phyloP scores from a whole-genome alignment of 805 yeast genomes.

The Kodamaea sagamina region DNA sequence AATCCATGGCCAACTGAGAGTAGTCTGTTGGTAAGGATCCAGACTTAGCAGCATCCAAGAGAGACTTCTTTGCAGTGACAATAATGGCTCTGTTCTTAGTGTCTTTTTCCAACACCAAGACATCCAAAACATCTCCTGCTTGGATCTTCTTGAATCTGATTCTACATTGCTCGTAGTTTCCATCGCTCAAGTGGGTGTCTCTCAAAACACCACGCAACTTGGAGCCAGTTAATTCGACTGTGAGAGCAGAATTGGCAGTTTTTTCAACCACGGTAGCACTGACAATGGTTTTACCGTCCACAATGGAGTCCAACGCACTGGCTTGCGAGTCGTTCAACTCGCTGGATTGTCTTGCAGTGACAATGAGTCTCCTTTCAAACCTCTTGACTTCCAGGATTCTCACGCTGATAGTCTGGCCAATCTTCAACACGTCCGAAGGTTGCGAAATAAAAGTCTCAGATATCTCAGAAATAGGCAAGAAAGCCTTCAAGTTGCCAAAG shows the following conservation, averaged over 20 bases:
- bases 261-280: slow-evolving; percentile 68
- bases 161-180: slow-evolving; percentile 71
- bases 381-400: slow-evolving; percentile 60
- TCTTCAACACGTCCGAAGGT: slow-evolving; percentile 73
- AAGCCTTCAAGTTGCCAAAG: slow-evolving; percentile 76
- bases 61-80: slow-evolving; percentile 62
- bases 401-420: slow-evolving; percentile 82
- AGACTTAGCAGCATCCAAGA: slow-evolving; percentile 62
- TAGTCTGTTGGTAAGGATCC: slow-evolving; percentile 57
- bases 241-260: slow-evolving; percentile 68
- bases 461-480: slow-evolving; percentile 83
- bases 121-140: slow-evolving; percentile 62
- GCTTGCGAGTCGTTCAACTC: slow-evolving; percentile 51
- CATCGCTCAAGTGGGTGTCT: slow-evolving; percentile 77
- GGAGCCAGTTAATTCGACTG: slow-evolving; percentile 55
- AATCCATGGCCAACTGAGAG: slow-evolving; percentile 55
- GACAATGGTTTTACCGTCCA: slow-evolving; percentile 63
- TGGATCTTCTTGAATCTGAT: slow-evolving; percentile 59
- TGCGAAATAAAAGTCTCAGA: slow-evolving; percentile 81
- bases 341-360: slow-evolving; percentile 68
- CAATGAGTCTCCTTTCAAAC: slow-evolving; percentile 56
- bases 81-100: slow-evolving; percentile 58
- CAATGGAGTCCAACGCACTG: slow-evolving; percentile 46
- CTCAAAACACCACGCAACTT: slow-evolving; percentile 67
- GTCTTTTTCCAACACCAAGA: slow-evolving; percentile 70